phyloP scores from a whole-genome alignment of 352 stramenopile species.

The Phytophthora pinifolia region DNA sequence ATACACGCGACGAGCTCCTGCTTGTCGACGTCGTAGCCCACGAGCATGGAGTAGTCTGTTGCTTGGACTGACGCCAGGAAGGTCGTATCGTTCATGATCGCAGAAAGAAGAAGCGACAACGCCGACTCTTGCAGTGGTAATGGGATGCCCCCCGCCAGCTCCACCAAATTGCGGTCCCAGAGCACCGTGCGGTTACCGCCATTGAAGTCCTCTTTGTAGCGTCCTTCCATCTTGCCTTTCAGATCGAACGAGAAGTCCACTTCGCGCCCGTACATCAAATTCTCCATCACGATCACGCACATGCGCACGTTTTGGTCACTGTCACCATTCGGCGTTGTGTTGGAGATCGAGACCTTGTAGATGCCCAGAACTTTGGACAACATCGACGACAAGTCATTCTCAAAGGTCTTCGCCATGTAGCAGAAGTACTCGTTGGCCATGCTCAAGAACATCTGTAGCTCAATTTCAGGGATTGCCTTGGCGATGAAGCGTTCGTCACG shows the following conservation, averaged over 20 bases:
- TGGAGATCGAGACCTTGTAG: conserved; percentile 84
- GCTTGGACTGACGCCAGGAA: conserved; percentile 86
- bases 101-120: conserved; percentile 75
- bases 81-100: conserved; percentile 84
- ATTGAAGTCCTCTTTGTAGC: conserved; percentile 51
- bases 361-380: conserved; percentile 87
- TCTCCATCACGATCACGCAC: conserved; percentile 90
- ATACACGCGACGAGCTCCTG: conserved; percentile 88
- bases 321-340: conserved; percentile 44
- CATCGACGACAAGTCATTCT: conserved; percentile 87
- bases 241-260: conserved; percentile 88
- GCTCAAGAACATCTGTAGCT: conserved; percentile 89
- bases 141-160: conserved; percentile 80
- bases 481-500: conserved; percentile 87
- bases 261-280: conserved; percentile 84
- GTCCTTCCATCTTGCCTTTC: conserved; percentile 88
- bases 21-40: conserved; percentile 85
- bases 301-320: conserved; percentile 71
- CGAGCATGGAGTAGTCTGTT: conserved; percentile 88
- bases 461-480: conserved; percentile 85
- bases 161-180: conserved; percentile 89
- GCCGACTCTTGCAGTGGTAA: conserved; percentile 83
- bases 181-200: conserved; percentile 51
- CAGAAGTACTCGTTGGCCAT: conserved; percentile 90
- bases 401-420: conserved; percentile 89